phyloP scores from a whole-genome alignment of 1,284 basidiomycete genomes.

The Cryptococcus sp. region DNA sequence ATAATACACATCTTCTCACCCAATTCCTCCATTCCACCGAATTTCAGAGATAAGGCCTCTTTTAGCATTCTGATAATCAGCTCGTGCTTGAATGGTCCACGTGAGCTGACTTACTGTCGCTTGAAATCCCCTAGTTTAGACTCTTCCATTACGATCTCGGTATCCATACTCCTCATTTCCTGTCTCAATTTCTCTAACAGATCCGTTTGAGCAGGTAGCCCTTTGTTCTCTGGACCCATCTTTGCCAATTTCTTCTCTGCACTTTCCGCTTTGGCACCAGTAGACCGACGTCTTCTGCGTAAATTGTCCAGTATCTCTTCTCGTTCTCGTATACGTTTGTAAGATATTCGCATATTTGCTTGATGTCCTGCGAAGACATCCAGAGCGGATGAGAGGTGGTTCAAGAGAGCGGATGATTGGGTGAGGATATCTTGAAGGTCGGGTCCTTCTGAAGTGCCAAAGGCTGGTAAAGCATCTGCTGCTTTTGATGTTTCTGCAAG shows the following conservation, averaged over 20 bases:
- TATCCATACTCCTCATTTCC: conserved; percentile 73
- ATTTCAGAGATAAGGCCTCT: conserved; percentile 77
- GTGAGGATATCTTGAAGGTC: conserved; percentile 73
- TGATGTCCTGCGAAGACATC: conserved; percentile 70
- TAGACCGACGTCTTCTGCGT: conserved; percentile 62
- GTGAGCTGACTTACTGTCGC: conserved; percentile 50
- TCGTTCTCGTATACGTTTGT: conserved; percentile 62
- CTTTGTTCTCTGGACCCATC: conserved; percentile 90
- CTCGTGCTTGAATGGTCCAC: neutral
- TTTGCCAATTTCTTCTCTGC: conserved; percentile 85
- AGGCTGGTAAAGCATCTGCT: conserved; percentile 67
- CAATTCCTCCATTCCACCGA: conserved; percentile 78
- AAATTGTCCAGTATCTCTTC: conserved; percentile 81
- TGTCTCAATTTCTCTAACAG: conserved; percentile 66
- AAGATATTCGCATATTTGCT: conserved; percentile 60
- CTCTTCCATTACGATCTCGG: conserved; percentile 79
- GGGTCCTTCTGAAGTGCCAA: conserved; percentile 81
- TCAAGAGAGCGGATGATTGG: conserved; percentile 66
- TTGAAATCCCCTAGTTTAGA: conserved; percentile 81
- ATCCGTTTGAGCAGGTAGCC: conserved; percentile 69
- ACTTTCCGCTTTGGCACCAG: conserved; percentile 71
- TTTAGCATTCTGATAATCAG: conserved; percentile 43
- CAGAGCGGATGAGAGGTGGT: conserved; percentile 66
- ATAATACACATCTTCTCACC: conserved; percentile 83
- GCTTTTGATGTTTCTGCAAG: conserved; percentile 65